A percentile compares a stretch with the other conserved stretches of the same genome.
Evolutionary conservation across 148 eudicot species (phyloP).

Genomic region (Dysphania ambrosioides): DNA sequence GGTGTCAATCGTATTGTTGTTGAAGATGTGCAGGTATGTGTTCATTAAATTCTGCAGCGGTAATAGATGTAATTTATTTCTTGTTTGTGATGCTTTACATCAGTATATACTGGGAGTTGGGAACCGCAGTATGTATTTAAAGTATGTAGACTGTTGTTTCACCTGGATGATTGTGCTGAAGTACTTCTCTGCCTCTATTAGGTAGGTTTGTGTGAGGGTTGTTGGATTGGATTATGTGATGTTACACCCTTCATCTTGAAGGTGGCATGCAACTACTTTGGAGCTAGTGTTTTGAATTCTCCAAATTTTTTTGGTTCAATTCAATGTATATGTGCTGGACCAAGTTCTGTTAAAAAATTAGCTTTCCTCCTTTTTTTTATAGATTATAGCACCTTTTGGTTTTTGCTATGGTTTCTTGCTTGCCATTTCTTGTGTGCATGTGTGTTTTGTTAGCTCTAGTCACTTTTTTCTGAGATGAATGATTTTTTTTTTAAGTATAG

Average conservation of each 20-base stretch:
- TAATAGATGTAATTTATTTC: background rate
- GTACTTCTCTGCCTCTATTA: background rate
- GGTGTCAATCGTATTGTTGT: constrained; percentile 90
- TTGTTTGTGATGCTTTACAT: constrained; percentile 7
- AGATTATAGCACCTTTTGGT: no score
- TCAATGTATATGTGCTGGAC: background rate
- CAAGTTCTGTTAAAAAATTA: background rate
- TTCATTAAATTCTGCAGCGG: background rate
- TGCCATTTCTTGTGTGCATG: background rate
- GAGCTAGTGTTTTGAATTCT: background rate
- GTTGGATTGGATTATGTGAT: background rate
- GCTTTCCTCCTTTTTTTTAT: background rate
- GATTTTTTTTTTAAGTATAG: background rate
- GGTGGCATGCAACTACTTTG: background rate
- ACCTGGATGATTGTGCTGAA: background rate
- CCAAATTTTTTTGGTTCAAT: background rate
- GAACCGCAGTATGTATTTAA: background rate
- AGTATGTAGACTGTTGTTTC: background rate
- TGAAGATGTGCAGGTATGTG: constrained; percentile 92
- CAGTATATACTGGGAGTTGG: background rate
- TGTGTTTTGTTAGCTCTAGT: background rate
- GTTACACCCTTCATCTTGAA: background rate
- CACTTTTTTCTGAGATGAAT: constrained; percentile 3
- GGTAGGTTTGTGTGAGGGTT: background rate
- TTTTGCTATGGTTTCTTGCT: background rate